Evolutionary conservation across 352 stramenopile species (phyloP).

Genomic region (Globisporangium canariense): DNA sequence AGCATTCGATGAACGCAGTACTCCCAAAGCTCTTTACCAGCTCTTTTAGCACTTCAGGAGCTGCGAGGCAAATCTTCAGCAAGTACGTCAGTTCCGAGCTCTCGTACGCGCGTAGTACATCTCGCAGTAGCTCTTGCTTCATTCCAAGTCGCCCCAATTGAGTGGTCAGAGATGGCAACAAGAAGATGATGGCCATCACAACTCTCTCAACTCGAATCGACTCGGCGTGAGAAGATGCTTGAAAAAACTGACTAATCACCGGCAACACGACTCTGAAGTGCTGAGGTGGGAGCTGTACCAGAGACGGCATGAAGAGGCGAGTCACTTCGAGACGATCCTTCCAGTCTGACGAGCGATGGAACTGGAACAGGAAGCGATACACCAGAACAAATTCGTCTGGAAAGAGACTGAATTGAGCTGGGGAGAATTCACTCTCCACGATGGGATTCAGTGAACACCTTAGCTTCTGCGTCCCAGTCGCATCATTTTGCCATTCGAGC

Average conservation of each 20-base stretch:
- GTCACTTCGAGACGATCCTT: constrained; percentile 34
- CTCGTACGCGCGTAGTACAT: constrained; percentile 62
- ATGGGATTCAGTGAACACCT: constrained; percentile 3
- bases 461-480: not conserved
- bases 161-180: constrained; percentile 40
- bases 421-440: constrained; percentile 15
- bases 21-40: constrained; percentile 48
- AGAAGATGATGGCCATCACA: constrained; percentile 49
- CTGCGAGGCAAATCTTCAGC: constrained; percentile 38
- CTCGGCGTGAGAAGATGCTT: constrained; percentile 35
- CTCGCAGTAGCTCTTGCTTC: constrained; percentile 33
- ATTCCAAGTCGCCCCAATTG: constrained; percentile 36
- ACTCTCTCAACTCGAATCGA: constrained; percentile 41
- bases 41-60: constrained; percentile 46
- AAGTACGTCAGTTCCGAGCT: constrained; percentile 33
- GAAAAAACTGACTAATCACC: constrained; percentile 54
- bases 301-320: constrained; percentile 28
- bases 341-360: constrained; percentile 37
- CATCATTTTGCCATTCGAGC: constrained; percentile 1
- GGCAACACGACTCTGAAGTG: constrained; percentile 49
- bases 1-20: constrained; percentile 37
- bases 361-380: constrained; percentile 46
- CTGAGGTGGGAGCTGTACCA: constrained; percentile 39
- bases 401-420: constrained; percentile 38
- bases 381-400: constrained; percentile 39